These are phyloP conservation scores for Clarireedia sp. DNA, from an alignment of 2,329 filamentous ascomycete species.

Conservation along the genomic window DNA sequence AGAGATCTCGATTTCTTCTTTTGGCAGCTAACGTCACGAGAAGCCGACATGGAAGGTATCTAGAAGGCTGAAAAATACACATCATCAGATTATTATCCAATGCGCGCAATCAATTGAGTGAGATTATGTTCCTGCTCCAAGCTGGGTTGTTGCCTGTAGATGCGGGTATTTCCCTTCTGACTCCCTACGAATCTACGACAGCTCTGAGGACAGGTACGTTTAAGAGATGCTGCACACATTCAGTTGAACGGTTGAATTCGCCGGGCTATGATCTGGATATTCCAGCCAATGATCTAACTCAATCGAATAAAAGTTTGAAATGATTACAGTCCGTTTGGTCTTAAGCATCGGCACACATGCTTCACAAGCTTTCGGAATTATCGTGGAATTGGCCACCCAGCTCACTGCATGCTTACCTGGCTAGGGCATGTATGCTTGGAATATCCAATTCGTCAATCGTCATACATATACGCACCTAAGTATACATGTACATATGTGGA, in stretches of 20 bases:
- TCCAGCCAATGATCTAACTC: not conserved
- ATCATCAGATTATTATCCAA: not conserved
- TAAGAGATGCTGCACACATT: not conserved
- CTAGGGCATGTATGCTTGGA: not conserved
- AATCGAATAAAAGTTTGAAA: not conserved
- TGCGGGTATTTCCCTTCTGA: constrained; percentile 1
- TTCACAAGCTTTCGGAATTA: constrained; percentile 3
- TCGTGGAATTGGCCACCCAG: constrained; percentile 6
- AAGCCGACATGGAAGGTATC: no score
- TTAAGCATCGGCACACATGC: not conserved
- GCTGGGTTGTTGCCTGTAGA: not conserved
- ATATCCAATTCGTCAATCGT: not conserved
- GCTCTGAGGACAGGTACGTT: not conserved
- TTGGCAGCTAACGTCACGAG: not conserved
- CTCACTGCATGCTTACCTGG: constrained; percentile 7
- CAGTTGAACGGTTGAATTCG: not conserved
- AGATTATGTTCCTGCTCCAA: not conserved
- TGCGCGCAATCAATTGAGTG: not conserved
- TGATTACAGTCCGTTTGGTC: not conserved
- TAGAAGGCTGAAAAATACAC: no score
- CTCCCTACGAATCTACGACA: not conserved
- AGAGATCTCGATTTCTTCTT: constrained; percentile 1
- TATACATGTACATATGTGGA: constrained; percentile 1
- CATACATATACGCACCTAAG: not conserved
- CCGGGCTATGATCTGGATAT: not conserved